Conservation (phyloP, 352 stramenopile genomes). For the Pelagophyceae sp. region DNA sequence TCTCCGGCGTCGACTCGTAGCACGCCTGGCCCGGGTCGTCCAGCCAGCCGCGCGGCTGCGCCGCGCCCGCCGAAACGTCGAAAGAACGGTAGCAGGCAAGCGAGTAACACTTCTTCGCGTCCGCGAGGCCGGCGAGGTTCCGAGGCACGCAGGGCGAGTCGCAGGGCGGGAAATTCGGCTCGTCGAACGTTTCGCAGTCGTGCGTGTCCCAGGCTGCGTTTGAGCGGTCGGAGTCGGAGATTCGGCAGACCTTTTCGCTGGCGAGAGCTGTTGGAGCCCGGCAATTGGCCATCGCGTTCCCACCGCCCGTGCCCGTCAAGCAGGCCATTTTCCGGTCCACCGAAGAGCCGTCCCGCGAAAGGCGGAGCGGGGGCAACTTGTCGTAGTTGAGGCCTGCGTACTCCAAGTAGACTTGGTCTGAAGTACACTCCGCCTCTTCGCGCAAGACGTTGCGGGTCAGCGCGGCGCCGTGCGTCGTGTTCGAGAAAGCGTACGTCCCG, state of each 20-base stretch:
- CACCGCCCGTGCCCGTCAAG: background rate
- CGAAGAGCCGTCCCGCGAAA: background rate
- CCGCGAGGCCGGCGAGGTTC: background rate
- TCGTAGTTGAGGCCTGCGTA: background rate
- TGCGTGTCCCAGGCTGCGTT: background rate
- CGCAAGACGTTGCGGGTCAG: too few species aligned
- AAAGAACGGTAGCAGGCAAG: background rate
- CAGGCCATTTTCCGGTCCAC: background rate
- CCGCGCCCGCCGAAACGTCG: too few species aligned
- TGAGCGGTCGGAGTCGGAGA: too few species aligned
- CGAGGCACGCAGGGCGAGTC: background rate
- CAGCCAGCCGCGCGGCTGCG: background rate
- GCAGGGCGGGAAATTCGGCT: background rate
- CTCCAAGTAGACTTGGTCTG: background rate
- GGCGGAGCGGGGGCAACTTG: background rate
- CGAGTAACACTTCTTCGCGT: background rate
- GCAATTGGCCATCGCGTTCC: background rate
- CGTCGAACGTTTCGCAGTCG: background rate
- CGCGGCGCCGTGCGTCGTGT: background rate
- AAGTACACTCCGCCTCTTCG: too few species aligned
- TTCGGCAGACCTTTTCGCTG: background rate
- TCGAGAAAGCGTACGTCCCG: background rate
- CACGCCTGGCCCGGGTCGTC: background rate
- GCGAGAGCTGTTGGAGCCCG: background rate
- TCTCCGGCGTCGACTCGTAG: background rate